A percentile compares a stretch with the other conserved stretches of the same genome.
Evolutionary conservation across 306 rosid genomes (phyloP).

Genomic region (Malus asiatica): DNA sequence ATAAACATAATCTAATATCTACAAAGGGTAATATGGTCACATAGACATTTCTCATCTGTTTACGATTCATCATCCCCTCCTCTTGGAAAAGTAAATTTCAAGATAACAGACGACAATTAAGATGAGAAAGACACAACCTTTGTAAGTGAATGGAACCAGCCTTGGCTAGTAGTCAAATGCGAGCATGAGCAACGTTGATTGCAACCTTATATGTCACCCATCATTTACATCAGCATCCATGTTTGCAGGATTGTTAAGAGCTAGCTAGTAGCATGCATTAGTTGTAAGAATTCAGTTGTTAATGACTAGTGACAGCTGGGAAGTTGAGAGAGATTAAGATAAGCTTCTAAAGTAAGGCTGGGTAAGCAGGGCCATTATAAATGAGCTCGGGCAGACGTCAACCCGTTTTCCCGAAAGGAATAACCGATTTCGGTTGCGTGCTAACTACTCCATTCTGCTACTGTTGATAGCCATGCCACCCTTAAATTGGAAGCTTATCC

Average conservation of each 20-base stretch:
- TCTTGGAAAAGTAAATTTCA: no score
- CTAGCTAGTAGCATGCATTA: background rate
- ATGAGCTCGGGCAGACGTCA: background rate
- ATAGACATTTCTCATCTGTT: background rate
- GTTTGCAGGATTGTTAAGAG: background rate
- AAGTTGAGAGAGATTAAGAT: background rate
- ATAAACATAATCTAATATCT: no score
- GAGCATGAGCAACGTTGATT: background rate
- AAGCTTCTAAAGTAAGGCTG: background rate
- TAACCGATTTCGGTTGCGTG: background rate
- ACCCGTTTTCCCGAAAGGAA: background rate
- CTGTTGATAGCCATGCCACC: background rate
- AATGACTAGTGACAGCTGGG: background rate
- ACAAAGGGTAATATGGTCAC: background rate
- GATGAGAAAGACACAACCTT: background rate
- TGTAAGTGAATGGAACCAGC: background rate
- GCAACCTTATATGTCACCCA: background rate
- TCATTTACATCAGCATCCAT: background rate
- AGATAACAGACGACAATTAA: background rate
- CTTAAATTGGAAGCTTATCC: background rate
- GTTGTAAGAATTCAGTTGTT: background rate
- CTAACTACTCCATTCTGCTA: background rate
- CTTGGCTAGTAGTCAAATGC: no score
- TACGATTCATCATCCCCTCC: no score
- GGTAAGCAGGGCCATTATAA: background rate